Percentiles rank a stretch among this genome's conserved stretches.
Conservation (phyloP, 2,329 filamentous ascomycete species). For the Spiromastix sp. region DNA sequence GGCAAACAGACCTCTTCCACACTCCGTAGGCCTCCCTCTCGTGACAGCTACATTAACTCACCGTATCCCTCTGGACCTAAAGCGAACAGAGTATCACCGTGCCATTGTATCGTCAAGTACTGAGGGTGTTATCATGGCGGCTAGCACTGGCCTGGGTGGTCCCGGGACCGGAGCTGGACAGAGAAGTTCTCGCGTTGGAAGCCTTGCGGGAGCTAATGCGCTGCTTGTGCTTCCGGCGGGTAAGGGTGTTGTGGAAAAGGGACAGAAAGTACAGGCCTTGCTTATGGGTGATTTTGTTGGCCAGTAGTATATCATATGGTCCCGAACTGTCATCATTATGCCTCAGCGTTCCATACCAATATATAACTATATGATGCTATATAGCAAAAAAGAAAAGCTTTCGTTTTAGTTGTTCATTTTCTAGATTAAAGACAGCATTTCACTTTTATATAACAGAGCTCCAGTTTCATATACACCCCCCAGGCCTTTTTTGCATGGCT, state of each 20-base stretch:
- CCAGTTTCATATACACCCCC: too few species aligned
- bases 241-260: conserved; percentile 52
- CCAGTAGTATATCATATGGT: background rate
- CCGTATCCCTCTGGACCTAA: conserved; percentile 62
- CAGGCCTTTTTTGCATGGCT: too few species aligned
- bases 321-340: too few species aligned
- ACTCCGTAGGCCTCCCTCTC: conserved; percentile 58
- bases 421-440: too few species aligned
- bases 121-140: conserved; percentile 61
- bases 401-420: too few species aligned
- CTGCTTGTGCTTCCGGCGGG: conserved; percentile 52
- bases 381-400: too few species aligned
- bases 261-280: conserved; percentile 63
- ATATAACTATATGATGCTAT: too few species aligned
- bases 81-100: conserved; percentile 82
- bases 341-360: too few species aligned
- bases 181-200: conserved; percentile 80
- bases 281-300: conserved; percentile 53
- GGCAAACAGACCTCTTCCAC: background rate
- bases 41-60: conserved; percentile 63
- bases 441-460: too few species aligned
- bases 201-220: conserved; percentile 79
- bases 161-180: conserved; percentile 39
- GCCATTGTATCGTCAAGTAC: conserved; percentile 53
- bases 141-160: conserved; percentile 62